Evolutionary conservation across 208 protist genomes (phyloP), one percentile per base, ranked within the genome.

Genomic region (Crithidia bombi): DNA sequence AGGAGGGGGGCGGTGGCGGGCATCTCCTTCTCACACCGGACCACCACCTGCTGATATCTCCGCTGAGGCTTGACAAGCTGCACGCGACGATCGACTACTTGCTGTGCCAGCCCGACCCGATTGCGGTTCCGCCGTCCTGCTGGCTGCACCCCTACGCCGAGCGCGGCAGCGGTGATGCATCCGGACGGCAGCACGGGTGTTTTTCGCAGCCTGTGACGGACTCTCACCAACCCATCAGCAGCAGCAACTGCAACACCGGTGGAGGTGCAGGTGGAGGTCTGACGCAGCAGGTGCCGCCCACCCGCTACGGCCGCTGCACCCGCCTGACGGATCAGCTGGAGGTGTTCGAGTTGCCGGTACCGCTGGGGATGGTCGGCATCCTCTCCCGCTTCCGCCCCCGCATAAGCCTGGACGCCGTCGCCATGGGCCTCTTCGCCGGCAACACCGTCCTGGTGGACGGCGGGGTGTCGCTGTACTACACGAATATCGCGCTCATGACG

Each of bases 361-460:
- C 81, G 23, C 65, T 90, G 32, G 85, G 85, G 19, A 65, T 85
- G 56, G 71, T 90, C 25, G 85, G 79, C 30, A 73, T 87, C 23
- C 73, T 90, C 44, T 86, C 84, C 3, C 78, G 84, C 49, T 87
- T 81, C 58, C 81, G 81, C 26, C 74, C 81, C 1, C 80, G 84
- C 43, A 82, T 87, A 64, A 65, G 56, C n/a, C 56, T 85, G 3
- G 84, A 90, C 43, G 81, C 80, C 3, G 73, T 77, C 15, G 71
- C 73, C 19, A 87, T 85, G 81, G 79, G 75, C 17, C 69, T 90
- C 58, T 62, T 85, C 23, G 67, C 78, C 36, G 84, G 80, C 51
- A 89, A 86, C 69, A 77, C 72, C 25, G 69, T 86, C 51, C 69
- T 86, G 23, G 51, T 89, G n/a, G 84, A 89, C 36, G 77, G 76